Conservation (phyloP, 176 grass and related monocot genomes). For the Tillandsia leiboldiana region DNA sequence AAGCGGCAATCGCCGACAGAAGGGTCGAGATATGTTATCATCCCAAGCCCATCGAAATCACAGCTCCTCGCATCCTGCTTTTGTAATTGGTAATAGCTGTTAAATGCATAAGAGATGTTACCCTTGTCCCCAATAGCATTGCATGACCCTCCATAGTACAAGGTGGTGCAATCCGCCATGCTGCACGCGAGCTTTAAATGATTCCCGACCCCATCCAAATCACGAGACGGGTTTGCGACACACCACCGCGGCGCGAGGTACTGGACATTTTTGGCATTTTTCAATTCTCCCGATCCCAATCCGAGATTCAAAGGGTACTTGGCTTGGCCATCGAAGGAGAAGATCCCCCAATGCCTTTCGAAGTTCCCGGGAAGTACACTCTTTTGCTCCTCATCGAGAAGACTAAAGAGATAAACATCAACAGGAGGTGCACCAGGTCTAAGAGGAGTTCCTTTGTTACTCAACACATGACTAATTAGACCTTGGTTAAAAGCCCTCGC, state of each 20-base stretch:
- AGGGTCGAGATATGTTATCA: constrained; percentile 86
- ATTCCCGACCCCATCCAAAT: constrained; percentile 35
- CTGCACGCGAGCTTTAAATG: constrained; percentile 78
- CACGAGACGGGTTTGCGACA: constrained; percentile 44
- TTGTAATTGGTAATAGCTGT: constrained; percentile 89
- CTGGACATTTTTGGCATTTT: constrained; percentile 66
- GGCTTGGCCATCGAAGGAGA: constrained; percentile 88
- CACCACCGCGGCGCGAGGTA: constrained; percentile 91
- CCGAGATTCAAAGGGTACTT: constrained; percentile 87
- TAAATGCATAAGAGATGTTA: constrained; percentile 84
- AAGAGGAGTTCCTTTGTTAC: constrained; percentile 79
- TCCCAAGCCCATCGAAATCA: constrained; percentile 62
- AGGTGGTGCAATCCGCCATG: constrained; percentile 71
- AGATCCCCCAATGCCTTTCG: constrained; percentile 90
- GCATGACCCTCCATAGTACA: constrained; percentile 73
- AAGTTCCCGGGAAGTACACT: constrained; percentile 70
- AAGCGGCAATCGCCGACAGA: constrained; percentile 69
- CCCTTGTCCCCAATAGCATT: constrained; percentile 72
- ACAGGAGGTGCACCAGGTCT: constrained; percentile 61
- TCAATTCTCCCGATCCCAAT: constrained; percentile 46
- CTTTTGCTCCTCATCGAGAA: constrained; percentile 86
- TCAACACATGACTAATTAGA: constrained; percentile 53
- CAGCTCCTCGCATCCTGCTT: constrained; percentile 81
- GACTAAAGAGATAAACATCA: constrained; percentile 86
- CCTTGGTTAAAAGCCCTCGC: constrained; percentile 89